Evolutionary conservation across 306 rosid species (phyloP), one percentile per base, ranked within the genome.

Genomic region (Castanea mollissima): DNA sequence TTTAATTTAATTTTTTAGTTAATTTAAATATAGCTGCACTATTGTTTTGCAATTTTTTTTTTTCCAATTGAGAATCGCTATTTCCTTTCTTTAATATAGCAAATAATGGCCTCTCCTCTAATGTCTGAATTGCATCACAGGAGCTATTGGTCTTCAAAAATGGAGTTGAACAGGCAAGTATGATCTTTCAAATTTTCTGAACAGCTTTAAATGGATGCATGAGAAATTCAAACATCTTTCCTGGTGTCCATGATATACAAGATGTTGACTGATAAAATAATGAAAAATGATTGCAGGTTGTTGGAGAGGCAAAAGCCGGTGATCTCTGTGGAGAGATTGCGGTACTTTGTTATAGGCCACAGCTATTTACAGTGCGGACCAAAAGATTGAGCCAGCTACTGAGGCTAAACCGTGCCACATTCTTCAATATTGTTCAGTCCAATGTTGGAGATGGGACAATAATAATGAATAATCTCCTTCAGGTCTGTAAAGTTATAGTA

Each of bases 401-500:
- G 57, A 87, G 99, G 80, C 75, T 96, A 76, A 96, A 90, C 79
- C 90, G 97, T 14, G 86, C 94, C 4, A 81, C 85, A 0, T 93
- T 96, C 86, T 63, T 91, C 76, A 96, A 83, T 64, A 88, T 89
- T 52, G 96, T 96, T 74, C 94, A 93, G 56, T 91, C 99, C 72
- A 91, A 93, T 63, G 87, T 96, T 2, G 99, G 96, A 7, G 99
- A 96, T 56, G 99, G 98, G 77, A 88, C 92, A 77, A 84, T 93
- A 69, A 96, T 93, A 73, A 90, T 96, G 97, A 96, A 93, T 54
- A 96, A 96, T 84, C 94, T 96, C 74, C 97, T 96, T 80, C 88
- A 93, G 98, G 99, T 96, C 3, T 49, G 90, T 67, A 20, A 71
- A 54, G 64, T 31, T 74, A 49, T n/a, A 49, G 14, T 12, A 81